These are phyloP conservation scores for Phytophthora hybrid DNA, from an alignment of 352 stramenopile species.

Conservation along the genomic window DNA sequence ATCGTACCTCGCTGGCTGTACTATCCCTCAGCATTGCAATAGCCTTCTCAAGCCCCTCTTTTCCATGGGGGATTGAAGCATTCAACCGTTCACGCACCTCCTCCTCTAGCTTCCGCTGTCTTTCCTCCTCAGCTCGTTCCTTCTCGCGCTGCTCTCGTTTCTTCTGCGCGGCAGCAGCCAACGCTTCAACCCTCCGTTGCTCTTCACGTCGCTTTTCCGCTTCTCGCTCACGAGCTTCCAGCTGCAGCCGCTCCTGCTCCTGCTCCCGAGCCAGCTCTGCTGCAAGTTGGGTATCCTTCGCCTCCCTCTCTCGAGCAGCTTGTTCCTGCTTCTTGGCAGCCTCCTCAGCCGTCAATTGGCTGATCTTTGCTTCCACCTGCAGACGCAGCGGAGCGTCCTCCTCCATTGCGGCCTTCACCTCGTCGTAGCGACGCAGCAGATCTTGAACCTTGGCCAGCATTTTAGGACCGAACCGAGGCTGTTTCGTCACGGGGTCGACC, in stretches of 20 bases:
- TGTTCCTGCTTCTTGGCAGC: constrained; percentile 13
- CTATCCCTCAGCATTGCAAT: constrained; percentile 56
- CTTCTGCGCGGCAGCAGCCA: constrained; percentile 65
- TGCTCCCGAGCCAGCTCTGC: constrained; percentile 26
- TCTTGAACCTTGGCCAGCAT: constrained; percentile 73
- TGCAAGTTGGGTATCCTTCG: constrained; percentile 25
- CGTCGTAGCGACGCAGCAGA: constrained; percentile 63
- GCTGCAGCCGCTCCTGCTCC: constrained; percentile 30
- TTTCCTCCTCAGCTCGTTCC: constrained; percentile 46
- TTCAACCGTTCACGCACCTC: constrained; percentile 43
- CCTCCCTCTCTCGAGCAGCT: constrained; percentile 14
- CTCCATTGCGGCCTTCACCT: constrained; percentile 41
- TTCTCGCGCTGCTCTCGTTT: constrained; percentile 59
- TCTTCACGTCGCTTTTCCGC: constrained; percentile 28
- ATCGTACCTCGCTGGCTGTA: constrained; percentile 42
- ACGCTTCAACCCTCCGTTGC: constrained; percentile 43
- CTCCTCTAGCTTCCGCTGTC: constrained; percentile 41
- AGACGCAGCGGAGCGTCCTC: constrained; percentile 38
- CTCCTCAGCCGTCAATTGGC: constrained; percentile 24
- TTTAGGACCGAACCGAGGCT: constrained; percentile 79
- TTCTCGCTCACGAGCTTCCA: constrained; percentile 25
- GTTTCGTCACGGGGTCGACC: constrained; percentile 77
- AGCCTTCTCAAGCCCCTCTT: constrained; percentile 49
- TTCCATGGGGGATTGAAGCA: constrained; percentile 46
- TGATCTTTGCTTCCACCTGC: constrained; percentile 30